Conservation (phyloP, 805 yeast genomes). For the Ogataea neopini region DNA sequence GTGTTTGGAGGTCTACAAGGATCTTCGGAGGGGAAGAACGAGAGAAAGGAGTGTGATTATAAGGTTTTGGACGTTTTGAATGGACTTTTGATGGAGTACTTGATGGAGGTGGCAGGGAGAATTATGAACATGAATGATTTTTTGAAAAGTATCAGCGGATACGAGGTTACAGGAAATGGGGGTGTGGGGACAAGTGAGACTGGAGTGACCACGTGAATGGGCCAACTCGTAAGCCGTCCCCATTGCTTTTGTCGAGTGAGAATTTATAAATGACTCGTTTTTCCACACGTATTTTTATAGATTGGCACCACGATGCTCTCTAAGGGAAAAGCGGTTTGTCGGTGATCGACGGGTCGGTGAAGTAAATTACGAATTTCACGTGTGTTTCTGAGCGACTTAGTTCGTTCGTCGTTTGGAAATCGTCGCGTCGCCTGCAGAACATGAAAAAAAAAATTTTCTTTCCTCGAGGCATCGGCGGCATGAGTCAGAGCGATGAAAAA, state of each 20-base stretch:
- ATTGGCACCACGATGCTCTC: no score
- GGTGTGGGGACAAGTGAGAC: background rate
- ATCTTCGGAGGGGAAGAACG: background rate
- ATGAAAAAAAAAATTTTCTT: constrained; percentile 3
- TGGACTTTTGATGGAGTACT: constrained; percentile 9
- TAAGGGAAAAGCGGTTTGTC: no score
- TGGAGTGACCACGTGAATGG: background rate
- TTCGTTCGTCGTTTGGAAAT: background rate
- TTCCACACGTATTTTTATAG: background rate
- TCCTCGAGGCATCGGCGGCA: constrained; percentile 6
- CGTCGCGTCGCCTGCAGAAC: constrained; percentile 6
- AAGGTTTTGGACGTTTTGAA: constrained; percentile 11
- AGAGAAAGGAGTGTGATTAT: constrained; percentile 8
- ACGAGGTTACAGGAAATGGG: background rate
- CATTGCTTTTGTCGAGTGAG: no score
- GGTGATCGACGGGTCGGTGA: no score
- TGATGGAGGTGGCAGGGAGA: constrained; percentile 10
- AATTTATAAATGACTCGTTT: no score
- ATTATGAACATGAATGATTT: background rate
- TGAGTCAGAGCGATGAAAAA: constrained; percentile 5
- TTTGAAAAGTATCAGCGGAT: background rate
- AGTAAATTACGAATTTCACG: no score
- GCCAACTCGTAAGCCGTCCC: no score
- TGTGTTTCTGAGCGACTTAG: no score
- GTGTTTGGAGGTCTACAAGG: constrained; percentile 9